Base-by-base conservation (phyloP, 2,329 filamentous ascomycete genomes). In the Xylariaceae sp. region DNA sequence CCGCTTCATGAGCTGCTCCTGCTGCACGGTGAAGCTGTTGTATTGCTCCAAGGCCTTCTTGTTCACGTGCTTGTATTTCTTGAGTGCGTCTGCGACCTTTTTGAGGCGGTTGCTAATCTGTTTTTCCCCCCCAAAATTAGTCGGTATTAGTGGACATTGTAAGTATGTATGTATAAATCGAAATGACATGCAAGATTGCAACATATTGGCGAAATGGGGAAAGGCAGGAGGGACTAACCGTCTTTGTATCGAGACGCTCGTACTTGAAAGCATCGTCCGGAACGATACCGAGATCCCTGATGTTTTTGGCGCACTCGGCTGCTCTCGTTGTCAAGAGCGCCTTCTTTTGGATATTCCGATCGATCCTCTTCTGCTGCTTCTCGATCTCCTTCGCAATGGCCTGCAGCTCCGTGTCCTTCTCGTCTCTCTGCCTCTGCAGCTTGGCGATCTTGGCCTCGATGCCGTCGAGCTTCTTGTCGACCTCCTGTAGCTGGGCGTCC, bases 1-100 rank as follows among this genome's bases (percentile, higher is more conserved):
- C 51, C 92, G 84, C 56, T 85, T 84, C 34, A 85, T 85, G 13
- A 98, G 73, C 15, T 84, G 83, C 46, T 95, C 89, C 41, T 94
- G 84, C 64, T 96, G 88, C 35, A 82, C 85, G 6, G 90, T 96
- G 61, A 97, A 98, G 66, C 83, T 94, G 67, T 90, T 94, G 69
- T 97, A 98, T 62, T 98, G 92, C 65, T 98, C 94, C 59, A 97
- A 95, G 0, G 92, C 92, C 67, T 98, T 97, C 69, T 97, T 98
- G 76, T 98, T 98, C 67, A 98, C 89, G 56, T 96, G 88, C 39
- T 88, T 88, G 67, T 92, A 97, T 61, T 96, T 95, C 68, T 97
- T 97, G 38, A 97, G 72, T 0, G 85, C 81, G 53, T 95, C 87
- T 48, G 94, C 94, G 56, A 90, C 88, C 57, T 89, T 94, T 66